Evolutionary conservation across 78 protist species (phyloP).

Genomic region (Dictyostelium firmibasis): DNA sequence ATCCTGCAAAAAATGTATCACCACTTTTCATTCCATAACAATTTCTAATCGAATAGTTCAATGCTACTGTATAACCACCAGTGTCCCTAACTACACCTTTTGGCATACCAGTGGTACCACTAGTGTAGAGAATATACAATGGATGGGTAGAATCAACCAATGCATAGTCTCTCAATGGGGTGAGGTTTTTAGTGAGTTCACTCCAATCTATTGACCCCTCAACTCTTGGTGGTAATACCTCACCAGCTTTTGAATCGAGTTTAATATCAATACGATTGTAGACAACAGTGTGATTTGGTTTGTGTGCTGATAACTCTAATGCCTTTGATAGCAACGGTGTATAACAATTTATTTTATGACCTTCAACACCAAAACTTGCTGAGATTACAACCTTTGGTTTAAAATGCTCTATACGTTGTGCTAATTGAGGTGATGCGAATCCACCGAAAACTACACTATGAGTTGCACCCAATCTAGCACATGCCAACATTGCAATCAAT

Average conservation of each 20-base stretch:
- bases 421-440: conserved; percentile 83
- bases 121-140: conserved; percentile 93
- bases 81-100: conserved; percentile 70
- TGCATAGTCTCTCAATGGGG: conserved; percentile 38
- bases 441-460: conserved; percentile 95
- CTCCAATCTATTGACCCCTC: conserved; percentile 49
- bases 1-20: conserved; percentile 69
- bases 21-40: conserved; percentile 65
- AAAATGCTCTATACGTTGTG: conserved; percentile 84
- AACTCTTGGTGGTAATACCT: not conserved
- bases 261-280: not conserved
- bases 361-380: conserved; percentile 76
- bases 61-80: conserved; percentile 71
- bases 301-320: conserved; percentile 5
- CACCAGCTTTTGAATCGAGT: not conserved
- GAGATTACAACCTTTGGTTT: conserved; percentile 78
- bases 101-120: conserved; percentile 91
- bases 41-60: conserved; percentile 49
- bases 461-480: conserved; percentile 95
- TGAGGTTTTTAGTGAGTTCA: not conserved
- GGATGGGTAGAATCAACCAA: conserved; percentile 87
- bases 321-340: conserved; percentile 52
- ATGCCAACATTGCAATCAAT: conserved; percentile 93
- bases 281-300: conserved; percentile 35
- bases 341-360: conserved; percentile 14